phyloP scores from a whole-genome alignment of 805 yeast genomes.

The Pichia occidentalis region DNA sequence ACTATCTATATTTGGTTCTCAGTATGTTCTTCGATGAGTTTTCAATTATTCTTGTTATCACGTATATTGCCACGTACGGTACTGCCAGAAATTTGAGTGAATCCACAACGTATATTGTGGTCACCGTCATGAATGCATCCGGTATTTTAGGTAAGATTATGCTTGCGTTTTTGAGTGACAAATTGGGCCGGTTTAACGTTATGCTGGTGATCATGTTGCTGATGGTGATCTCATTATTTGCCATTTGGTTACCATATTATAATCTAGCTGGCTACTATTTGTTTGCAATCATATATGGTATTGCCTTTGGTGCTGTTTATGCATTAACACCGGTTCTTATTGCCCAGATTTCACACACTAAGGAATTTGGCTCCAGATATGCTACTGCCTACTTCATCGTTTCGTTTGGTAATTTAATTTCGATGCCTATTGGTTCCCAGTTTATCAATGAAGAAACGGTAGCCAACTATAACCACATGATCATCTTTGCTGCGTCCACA shows the following conservation, averaged over 20 bases:
- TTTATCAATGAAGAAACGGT: constrained; percentile 31
- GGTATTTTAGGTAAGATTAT: constrained; percentile 35
- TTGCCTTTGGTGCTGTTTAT: constrained; percentile 50
- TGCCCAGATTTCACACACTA: constrained; percentile 49
- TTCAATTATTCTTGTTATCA: constrained; percentile 40
- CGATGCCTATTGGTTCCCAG: constrained; percentile 45
- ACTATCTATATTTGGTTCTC: constrained; percentile 33
- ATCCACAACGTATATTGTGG: constrained; percentile 38
- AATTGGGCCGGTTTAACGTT: constrained; percentile 48
- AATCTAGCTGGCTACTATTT: constrained; percentile 37
- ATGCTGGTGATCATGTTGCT: constrained; percentile 40
- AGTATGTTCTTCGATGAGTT: constrained; percentile 42
- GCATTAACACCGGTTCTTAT: constrained; percentile 59
- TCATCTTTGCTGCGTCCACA: constrained; percentile 24
- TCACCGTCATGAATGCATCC: constrained; percentile 41
- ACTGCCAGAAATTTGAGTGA: constrained; percentile 40
- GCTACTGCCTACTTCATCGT: constrained; percentile 62
- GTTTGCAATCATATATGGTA: constrained; percentile 45
- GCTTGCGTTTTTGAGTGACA: constrained; percentile 28
- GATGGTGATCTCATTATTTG: constrained; percentile 42
- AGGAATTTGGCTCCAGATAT: constrained; percentile 59
- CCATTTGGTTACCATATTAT: constrained; percentile 55
- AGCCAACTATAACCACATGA: constrained; percentile 21
- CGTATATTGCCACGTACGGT: constrained; percentile 50
- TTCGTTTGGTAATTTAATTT: constrained; percentile 41